These are phyloP conservation scores for Metschnikowia baotianmanensis DNA, from an alignment of 805 yeast species.

Conservation along the genomic window DNA sequence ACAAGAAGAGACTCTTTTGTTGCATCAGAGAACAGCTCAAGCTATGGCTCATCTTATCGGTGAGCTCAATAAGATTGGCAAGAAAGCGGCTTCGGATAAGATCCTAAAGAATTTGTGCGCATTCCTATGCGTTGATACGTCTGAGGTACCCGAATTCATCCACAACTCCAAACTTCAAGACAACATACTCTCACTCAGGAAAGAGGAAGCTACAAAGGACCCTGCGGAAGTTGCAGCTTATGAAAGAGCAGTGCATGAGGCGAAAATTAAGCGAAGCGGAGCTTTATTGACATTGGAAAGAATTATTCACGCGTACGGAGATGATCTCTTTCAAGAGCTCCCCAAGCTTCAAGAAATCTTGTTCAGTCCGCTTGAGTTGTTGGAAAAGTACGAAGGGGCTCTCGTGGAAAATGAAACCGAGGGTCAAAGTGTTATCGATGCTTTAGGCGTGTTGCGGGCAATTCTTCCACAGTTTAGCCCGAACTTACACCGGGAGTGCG, in stretches of 20 bases:
- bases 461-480: slow-evolving; percentile 59
- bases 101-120: slow-evolving; percentile 89
- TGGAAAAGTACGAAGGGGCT: slow-evolving; percentile 26
- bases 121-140: slow-evolving; percentile 90
- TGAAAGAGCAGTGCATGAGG: slow-evolving; percentile 66
- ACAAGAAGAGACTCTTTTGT: slow-evolving; percentile 58
- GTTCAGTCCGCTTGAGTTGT: slow-evolving; percentile 58
- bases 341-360: slow-evolving; percentile 66
- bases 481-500: slow-evolving; percentile 48
- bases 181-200: slow-evolving; percentile 67
- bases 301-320: slow-evolving; percentile 53
- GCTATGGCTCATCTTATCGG: slow-evolving; percentile 64
- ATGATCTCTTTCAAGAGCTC: slow-evolving; percentile 52
- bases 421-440: slow-evolving; percentile 84
- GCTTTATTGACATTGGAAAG: slow-evolving; percentile 67
- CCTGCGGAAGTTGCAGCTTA: slow-evolving; percentile 59
- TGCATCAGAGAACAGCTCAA: slow-evolving; percentile 70
- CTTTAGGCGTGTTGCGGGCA: slow-evolving; percentile 77
- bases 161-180: slow-evolving; percentile 56
- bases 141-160: slow-evolving; percentile 90
- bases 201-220: slow-evolving; percentile 69
- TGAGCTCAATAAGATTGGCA: slow-evolving; percentile 55
- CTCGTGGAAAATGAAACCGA: slow-evolving; percentile 40
- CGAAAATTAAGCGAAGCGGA: slow-evolving; percentile 81
- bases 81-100: slow-evolving; percentile 79